Percentiles rank a stretch among this genome's conserved stretches.
These are phyloP conservation scores for Cyclotella kingstonii DNA, from an alignment of 108 stramenopile genomes.

Conservation along the genomic window DNA sequence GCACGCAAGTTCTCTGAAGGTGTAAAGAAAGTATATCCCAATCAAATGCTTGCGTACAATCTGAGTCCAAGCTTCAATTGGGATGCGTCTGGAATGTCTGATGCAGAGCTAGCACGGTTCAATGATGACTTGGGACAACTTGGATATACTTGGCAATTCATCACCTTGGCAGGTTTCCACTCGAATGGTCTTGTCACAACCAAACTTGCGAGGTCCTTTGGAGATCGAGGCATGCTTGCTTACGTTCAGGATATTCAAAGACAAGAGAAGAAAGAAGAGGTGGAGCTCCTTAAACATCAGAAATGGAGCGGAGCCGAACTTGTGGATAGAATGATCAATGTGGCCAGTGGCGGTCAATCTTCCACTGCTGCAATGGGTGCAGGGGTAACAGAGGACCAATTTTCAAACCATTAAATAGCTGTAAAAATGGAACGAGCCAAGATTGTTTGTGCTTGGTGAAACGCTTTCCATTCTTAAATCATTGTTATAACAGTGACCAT, in stretches of 20 bases:
- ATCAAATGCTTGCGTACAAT: slow-evolving; percentile 96
- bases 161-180: slow-evolving; percentile 96
- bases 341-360: slow-evolving; percentile 86
- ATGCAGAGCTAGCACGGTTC: slow-evolving; percentile 76
- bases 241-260: slow-evolving; percentile 94
- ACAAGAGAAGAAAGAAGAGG: slow-evolving; percentile 81
- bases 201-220: slow-evolving; percentile 83
- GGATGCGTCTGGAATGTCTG: slow-evolving; percentile 92
- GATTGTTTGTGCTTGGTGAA: too few relatives aligned
- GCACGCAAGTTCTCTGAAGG: slow-evolving; percentile 78
- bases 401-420: slow-evolving; percentile 45
- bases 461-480: too few relatives aligned
- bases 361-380: slow-evolving; percentile 93
- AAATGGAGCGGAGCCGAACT: slow-evolving; percentile 96
- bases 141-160: slow-evolving; percentile 92
- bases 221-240: slow-evolving; percentile 87
- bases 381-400: slow-evolving; percentile 90
- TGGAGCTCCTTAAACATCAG: slow-evolving; percentile 92
- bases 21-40: slow-evolving; percentile 66
- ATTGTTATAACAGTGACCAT: too few relatives aligned
- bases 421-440: too few relatives aligned
- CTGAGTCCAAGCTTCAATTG: slow-evolving; percentile 95
- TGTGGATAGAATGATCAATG: slow-evolving; percentile 89
- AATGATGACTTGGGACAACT: slow-evolving; percentile 89
- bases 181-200: slow-evolving; percentile 89